phyloP scores from a whole-genome alignment of 1,284 basidiomycete species.

The Ustilago bromivora region DNA sequence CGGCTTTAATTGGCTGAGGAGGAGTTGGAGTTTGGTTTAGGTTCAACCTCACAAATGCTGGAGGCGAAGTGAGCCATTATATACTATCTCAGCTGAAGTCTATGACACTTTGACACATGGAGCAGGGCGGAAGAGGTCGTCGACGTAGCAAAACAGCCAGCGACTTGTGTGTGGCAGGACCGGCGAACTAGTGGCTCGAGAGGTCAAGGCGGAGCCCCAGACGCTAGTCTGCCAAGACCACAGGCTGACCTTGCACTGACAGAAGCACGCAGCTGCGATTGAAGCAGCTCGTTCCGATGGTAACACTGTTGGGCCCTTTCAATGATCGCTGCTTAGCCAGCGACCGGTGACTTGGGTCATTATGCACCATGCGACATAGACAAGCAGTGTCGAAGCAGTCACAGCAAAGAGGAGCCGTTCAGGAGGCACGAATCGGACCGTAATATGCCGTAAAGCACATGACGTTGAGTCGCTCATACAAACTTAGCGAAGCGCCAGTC shows the following conservation, averaged over 20 bases:
- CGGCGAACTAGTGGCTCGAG: neutral
- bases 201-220: slow-evolving; percentile 4
- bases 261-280: neutral
- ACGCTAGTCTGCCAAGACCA: neutral
- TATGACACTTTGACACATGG: neutral
- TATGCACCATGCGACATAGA: neutral
- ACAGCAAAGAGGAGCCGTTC: neutral
- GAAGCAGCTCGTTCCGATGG: neutral
- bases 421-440: neutral
- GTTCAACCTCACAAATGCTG: neutral
- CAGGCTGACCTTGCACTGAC: neutral
- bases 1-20: neutral
- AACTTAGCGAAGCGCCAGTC: slow-evolving; percentile 1
- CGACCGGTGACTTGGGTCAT: neutral
- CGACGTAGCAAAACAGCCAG: neutral
- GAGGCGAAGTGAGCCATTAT: neutral
- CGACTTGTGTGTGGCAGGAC: neutral
- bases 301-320: neutral
- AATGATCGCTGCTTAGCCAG: neutral
- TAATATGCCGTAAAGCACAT: neutral
- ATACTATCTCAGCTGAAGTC: neutral
- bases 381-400: neutral
- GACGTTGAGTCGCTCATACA: neutral
- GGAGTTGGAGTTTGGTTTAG: neutral
- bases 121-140: neutral